These are phyloP conservation scores for Kodamaea fungicola DNA, from an alignment of 1,139 yeast species.

Conservation along the genomic window DNA sequence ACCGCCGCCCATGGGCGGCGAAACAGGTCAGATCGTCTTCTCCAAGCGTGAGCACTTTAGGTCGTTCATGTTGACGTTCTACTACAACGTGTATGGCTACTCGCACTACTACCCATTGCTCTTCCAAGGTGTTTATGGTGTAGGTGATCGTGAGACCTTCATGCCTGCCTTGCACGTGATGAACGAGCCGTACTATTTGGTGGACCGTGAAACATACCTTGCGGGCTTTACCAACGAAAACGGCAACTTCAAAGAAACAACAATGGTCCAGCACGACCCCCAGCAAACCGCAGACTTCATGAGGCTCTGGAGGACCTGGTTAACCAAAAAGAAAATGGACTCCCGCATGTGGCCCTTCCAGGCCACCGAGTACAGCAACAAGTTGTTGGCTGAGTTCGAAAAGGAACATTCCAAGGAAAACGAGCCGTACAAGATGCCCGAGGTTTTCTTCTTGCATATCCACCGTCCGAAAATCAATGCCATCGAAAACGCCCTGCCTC, in stretches of 20 bases:
- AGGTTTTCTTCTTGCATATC: slow-evolving; percentile 37
- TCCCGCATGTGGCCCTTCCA: slow-evolving; percentile 31
- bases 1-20: slow-evolving; percentile 28
- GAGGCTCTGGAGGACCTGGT: slow-evolving; percentile 15
- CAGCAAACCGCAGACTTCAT: slow-evolving; percentile 11
- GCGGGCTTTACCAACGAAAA: slow-evolving; percentile 11
- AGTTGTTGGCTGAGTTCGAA: slow-evolving; percentile 14
- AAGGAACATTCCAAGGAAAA: slow-evolving; percentile 6
- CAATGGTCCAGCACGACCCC: slow-evolving; percentile 19
- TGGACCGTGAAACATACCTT: slow-evolving; percentile 15
- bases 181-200: slow-evolving; percentile 31
- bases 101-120: slow-evolving; percentile 28
- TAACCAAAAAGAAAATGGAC: slow-evolving; percentile 18
- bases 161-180: slow-evolving; percentile 37
- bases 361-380: slow-evolving; percentile 22
- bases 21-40: slow-evolving; percentile 36
- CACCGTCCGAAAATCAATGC: slow-evolving; percentile 42
- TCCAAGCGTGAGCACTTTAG: slow-evolving; percentile 28
- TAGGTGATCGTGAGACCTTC: slow-evolving; percentile 39
- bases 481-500: slow-evolving; percentile 18
- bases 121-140: slow-evolving; percentile 36
- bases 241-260: slow-evolving; percentile 14
- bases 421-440: slow-evolving; percentile 16
- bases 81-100: slow-evolving; percentile 29
- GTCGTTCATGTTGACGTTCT: slow-evolving; percentile 27